These are phyloP conservation scores for Fraxinus angustifolia DNA, from an alignment of 305 asterid species.

Conservation along the genomic window DNA sequence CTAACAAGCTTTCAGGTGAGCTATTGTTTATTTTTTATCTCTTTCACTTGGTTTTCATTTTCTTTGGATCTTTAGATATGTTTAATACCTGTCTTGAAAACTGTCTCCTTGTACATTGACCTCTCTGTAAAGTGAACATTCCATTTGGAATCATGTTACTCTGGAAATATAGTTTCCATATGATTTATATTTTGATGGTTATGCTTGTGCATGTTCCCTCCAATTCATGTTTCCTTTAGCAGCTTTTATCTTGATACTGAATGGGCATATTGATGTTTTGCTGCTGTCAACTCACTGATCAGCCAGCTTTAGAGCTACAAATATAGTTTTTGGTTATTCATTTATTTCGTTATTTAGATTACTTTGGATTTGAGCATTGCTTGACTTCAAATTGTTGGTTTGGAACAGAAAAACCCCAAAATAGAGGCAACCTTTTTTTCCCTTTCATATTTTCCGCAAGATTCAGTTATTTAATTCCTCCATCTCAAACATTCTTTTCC, in stretches of 20 bases:
- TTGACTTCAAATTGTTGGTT: not conserved
- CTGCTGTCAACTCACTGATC: not conserved
- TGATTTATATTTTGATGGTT: not conserved
- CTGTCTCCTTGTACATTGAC: not conserved
- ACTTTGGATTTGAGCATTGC: not conserved
- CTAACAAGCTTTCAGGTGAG: conserved; percentile 60
- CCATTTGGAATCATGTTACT: not conserved
- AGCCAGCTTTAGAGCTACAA: not conserved
- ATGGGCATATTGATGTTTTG: not conserved
- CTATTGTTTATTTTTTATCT: not conserved
- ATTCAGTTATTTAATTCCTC: conserved; percentile 5
- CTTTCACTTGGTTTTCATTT: conserved; percentile 3
- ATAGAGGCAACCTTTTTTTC: not conserved
- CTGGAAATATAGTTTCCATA: not conserved
- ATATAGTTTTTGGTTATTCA: not conserved
- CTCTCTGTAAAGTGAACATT: not conserved
- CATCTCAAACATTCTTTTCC: conserved; percentile 6
- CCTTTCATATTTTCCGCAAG: not conserved
- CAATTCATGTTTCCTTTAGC: not conserved
- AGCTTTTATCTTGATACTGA: not conserved
- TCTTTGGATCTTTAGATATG: not conserved
- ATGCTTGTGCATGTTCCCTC: not conserved
- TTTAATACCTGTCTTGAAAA: not conserved
- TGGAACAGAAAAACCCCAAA: not conserved
- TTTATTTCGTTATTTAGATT: not conserved